Percentiles rank a stretch among this genome's conserved stretches.
Evolutionary conservation across 1,284 basidiomycete species (phyloP).

Genomic region (Moniliella sp.): DNA sequence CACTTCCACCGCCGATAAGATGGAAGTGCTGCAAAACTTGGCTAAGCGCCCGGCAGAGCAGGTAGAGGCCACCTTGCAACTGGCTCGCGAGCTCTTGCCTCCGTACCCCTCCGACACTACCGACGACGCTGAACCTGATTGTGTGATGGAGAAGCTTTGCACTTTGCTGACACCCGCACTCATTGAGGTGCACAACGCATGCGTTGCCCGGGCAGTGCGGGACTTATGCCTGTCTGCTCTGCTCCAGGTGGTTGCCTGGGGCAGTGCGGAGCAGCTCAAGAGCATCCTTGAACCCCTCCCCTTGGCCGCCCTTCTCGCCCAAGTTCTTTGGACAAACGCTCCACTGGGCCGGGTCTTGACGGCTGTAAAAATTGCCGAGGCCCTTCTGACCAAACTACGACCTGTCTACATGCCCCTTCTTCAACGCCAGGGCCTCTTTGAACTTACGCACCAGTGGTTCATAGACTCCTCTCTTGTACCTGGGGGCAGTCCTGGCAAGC

Average conservation of each 20-base stretch:
- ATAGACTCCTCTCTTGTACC: too few relatives aligned
- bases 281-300: conserved; percentile 19
- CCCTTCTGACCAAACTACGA: conserved; percentile 20
- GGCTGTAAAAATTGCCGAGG: conserved; percentile 27
- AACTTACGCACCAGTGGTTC: too few relatives aligned
- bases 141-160: conserved; percentile 21
- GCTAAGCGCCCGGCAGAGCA: conserved; percentile 78
- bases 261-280: conserved; percentile 13
- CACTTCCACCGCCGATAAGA: conserved; percentile 37
- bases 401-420: conserved; percentile 18
- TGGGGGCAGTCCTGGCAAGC: too few relatives aligned
- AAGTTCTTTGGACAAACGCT: conserved; percentile 23
- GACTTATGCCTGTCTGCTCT: conserved; percentile 18
- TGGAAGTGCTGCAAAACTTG: conserved; percentile 90
- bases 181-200: conserved; percentile 28
- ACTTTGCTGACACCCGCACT: conserved; percentile 22
- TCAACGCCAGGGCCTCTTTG: conserved; percentile 24
- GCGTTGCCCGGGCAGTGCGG: conserved; percentile 17
- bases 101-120: conserved; percentile 50
- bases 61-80: conserved; percentile 23
- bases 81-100: conserved; percentile 23
- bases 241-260: conserved; percentile 24
- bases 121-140: conserved; percentile 47
- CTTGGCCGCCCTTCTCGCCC: conserved; percentile 24
- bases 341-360: conserved; percentile 11